A percentile compares a stretch with the other conserved stretches of the same genome.
Evolutionary conservation across 2,329 filamentous ascomycete genomes (phyloP).

Genomic region (Metarhizium anisopliae): DNA sequence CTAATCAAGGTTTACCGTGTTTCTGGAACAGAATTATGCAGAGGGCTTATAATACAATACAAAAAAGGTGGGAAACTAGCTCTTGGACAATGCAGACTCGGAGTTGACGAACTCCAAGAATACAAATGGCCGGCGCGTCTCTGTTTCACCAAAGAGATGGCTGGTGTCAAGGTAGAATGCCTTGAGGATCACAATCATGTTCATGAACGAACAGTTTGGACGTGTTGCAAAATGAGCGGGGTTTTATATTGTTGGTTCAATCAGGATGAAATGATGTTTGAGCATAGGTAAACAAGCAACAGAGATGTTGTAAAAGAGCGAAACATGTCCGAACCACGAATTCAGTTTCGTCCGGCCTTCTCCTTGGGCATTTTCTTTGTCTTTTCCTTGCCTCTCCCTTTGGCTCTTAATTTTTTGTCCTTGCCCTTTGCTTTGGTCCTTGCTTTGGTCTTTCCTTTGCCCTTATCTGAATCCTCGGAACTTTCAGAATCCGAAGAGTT

Average conservation of each 20-base stretch:
- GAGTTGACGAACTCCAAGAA: not conserved
- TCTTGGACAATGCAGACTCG: constrained; percentile 3
- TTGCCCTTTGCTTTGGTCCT: too few species aligned
- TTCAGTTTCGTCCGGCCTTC: too few species aligned
- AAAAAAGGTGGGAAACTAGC: not conserved
- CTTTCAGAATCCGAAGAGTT: too few species aligned
- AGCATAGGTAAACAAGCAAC: too few species aligned
- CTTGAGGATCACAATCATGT: not conserved
- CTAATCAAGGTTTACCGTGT: not conserved
- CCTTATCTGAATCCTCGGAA: too few species aligned
- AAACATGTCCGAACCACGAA: too few species aligned
- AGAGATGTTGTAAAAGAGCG: too few species aligned
- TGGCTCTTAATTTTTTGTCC: too few species aligned
- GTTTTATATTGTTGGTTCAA: not conserved
- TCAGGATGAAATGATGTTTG: not conserved
- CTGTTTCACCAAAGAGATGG: constrained; percentile 1
- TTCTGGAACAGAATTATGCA: not conserved
- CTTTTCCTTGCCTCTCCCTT: too few species aligned
- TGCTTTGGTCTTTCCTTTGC: too few species aligned
- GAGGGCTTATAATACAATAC: constrained; percentile 2
- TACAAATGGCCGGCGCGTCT: not conserved
- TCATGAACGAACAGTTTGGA: not conserved
- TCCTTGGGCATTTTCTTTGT: too few species aligned
- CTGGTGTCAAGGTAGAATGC: not conserved
- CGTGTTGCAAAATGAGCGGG: constrained; percentile 3